Percentiles rank a stretch among this genome's conserved stretches.
phyloP scores from a whole-genome alignment of 371 early-diverging fungal genomes.

The Batrachochytrium dendrobatidis region DNA sequence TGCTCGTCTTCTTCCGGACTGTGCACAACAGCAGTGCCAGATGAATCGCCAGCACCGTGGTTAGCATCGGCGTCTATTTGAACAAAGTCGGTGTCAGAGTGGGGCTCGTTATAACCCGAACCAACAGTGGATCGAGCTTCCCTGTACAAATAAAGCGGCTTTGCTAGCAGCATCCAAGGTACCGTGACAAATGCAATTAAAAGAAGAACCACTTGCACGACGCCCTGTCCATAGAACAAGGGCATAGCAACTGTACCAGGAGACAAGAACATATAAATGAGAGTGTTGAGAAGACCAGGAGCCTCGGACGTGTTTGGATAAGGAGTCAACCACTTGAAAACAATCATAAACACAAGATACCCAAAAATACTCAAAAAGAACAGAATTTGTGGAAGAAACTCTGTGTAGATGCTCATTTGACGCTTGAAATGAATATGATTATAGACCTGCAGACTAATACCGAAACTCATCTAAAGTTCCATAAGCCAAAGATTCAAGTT shows the following conservation, averaged over 20 bases:
- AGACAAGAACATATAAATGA: conserved; percentile 98
- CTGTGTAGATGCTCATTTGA: conserved; percentile 71
- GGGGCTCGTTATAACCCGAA: conserved; percentile 55
- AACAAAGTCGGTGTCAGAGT: conserved; percentile 17
- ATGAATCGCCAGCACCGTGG: conserved; percentile 18
- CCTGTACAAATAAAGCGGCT: conserved; percentile 79
- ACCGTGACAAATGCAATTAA: conserved; percentile 83
- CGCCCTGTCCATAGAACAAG: conserved; percentile 81
- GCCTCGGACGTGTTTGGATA: conserved; percentile 74
- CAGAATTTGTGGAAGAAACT: conserved; percentile 92
- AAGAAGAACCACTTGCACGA: conserved; percentile 80
- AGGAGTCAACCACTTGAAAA: conserved; percentile 96
- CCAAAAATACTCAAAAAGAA: conserved; percentile 94
- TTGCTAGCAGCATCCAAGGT: conserved; percentile 98
- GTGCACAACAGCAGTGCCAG: conserved; percentile 3
- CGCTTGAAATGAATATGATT: conserved; percentile 88
- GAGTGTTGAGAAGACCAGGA: conserved; percentile 93
- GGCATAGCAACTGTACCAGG: conserved; percentile 83
- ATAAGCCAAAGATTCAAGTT: conserved; percentile 1
- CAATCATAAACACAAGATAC: conserved; percentile 86
- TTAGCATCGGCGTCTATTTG: conserved; percentile 23
- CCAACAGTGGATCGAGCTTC: conserved; percentile 70
- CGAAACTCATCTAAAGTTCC: conserved; percentile 77
- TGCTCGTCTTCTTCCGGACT: conserved; percentile 25
- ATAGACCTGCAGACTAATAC: conserved; percentile 82